phyloP scores from a whole-genome alignment of 1,139 yeast genomes.

The Debaryomycetaceae sp. region DNA sequence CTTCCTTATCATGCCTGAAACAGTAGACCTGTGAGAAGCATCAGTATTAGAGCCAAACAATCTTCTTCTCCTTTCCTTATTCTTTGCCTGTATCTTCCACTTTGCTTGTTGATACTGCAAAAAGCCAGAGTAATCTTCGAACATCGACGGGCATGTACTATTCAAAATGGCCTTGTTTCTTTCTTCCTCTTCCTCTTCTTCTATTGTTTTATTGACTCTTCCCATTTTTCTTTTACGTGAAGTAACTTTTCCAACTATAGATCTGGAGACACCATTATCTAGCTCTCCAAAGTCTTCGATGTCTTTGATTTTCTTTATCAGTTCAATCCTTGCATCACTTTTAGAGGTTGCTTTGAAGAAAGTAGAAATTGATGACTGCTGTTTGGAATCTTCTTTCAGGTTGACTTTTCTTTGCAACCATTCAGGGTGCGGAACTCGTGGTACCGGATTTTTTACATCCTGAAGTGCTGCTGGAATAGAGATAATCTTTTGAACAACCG shows the following conservation, averaged over 20 bases:
- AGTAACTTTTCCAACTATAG: slow-evolving; percentile 51
- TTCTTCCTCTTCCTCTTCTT: slow-evolving; percentile 44
- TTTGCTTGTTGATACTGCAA: slow-evolving; percentile 75
- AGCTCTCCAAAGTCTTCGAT: slow-evolving; percentile 71
- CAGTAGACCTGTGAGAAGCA: slow-evolving; percentile 45
- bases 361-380: slow-evolving; percentile 61
- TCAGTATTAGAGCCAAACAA: slow-evolving; percentile 69
- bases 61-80: slow-evolving; percentile 67
- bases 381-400: slow-evolving; percentile 58
- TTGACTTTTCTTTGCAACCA: slow-evolving; percentile 76
- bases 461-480: slow-evolving; percentile 98
- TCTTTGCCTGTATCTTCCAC: slow-evolving; percentile 76
- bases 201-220: slow-evolving; percentile 19
- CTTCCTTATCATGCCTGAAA: slow-evolving; percentile 66
- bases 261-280: slow-evolving; percentile 17
- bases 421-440: slow-evolving; percentile 90
- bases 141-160: slow-evolving; percentile 65
- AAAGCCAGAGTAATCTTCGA: slow-evolving; percentile 73
- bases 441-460: slow-evolving; percentile 87
- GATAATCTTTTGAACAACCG: slow-evolving; percentile 90
- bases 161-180: slow-evolving; percentile 43
- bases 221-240: slow-evolving; percentile 32
- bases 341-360: slow-evolving; percentile 51
- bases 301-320: slow-evolving; percentile 46
- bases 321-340: slow-evolving; percentile 24